Evolutionary conservation across 1,284 basidiomycete species (phyloP).

Genomic region (Coniferiporia weirii): DNA sequence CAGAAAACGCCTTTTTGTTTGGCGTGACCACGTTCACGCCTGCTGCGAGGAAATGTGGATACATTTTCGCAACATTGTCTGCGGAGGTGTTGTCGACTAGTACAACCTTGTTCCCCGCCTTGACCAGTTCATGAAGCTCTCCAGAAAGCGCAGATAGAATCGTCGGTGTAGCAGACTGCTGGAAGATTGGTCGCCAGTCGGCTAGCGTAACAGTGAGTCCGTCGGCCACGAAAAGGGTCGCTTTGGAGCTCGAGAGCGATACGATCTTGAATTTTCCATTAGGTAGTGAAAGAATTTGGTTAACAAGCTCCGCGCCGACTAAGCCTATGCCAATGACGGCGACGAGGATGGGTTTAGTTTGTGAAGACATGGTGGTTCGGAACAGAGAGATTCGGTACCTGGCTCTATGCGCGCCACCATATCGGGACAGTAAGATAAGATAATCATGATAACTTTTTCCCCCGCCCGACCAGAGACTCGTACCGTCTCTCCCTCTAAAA

Average conservation of each 20-base stretch:
- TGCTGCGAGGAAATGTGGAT: constrained; percentile 75
- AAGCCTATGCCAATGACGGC: constrained; percentile 85
- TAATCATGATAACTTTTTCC: too few species aligned
- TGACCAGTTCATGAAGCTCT: constrained; percentile 41
- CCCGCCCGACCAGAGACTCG: too few species aligned
- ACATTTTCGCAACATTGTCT: constrained; percentile 76
- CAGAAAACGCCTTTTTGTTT: constrained; percentile 96
- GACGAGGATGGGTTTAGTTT: constrained; percentile 32
- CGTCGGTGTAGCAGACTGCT: constrained; percentile 27
- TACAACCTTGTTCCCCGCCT: constrained; percentile 54
- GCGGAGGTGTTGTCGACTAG: constrained; percentile 95
- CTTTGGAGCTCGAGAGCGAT: constrained; percentile 74
- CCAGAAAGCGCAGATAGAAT: constrained; percentile 39
- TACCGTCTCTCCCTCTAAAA: too few species aligned
- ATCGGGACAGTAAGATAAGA: too few species aligned
- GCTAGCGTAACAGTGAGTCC: constrained; percentile 36
- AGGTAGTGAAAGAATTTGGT: constrained; percentile 68
- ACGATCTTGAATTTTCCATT: constrained; percentile 67
- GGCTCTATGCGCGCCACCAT: neutral
- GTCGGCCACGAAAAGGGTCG: constrained; percentile 55
- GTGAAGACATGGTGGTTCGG: constrained; percentile 1
- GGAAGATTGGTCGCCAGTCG: constrained; percentile 24
- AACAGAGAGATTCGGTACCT: neutral
- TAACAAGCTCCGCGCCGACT: constrained; percentile 81
- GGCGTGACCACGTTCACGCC: constrained; percentile 92